Conservation (phyloP, 306 rosid species). For the Lablab purpureus region DNA sequence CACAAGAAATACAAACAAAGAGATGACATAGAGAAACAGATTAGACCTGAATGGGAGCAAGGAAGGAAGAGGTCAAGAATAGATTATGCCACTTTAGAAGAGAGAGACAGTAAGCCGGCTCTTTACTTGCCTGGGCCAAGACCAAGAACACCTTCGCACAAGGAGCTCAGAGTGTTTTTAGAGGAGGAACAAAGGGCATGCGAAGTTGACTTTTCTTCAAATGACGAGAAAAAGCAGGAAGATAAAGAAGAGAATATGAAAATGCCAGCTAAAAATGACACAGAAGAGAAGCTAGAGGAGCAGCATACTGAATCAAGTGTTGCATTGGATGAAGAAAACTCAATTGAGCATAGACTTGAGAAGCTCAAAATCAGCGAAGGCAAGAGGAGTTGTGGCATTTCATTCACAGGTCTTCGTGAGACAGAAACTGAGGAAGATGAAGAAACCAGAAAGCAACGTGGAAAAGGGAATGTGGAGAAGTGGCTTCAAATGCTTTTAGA, state of each 20-base stretch:
- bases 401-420: constrained; percentile 51
- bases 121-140: constrained; percentile 64
- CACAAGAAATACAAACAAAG: constrained; percentile 73
- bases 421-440: constrained; percentile 80
- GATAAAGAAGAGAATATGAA: constrained; percentile 51
- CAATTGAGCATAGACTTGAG: constrained; percentile 56
- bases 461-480: constrained; percentile 92
- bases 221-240: constrained; percentile 54
- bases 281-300: constrained; percentile 54
- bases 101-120: constrained; percentile 54
- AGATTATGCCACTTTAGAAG: constrained; percentile 63
- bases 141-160: constrained; percentile 73
- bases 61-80: constrained; percentile 90
- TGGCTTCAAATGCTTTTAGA: constrained; percentile 95
- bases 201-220: constrained; percentile 59
- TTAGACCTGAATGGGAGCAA: constrained; percentile 80
- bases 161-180: constrained; percentile 84
- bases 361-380: constrained; percentile 63
- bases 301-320: constrained; percentile 51
- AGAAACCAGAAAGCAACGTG: constrained; percentile 75
- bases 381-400: constrained; percentile 47
- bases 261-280: constrained; percentile 36
- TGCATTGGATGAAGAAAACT: constrained; percentile 61
- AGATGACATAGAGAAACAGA: constrained; percentile 84
- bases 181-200: constrained; percentile 89